These are phyloP conservation scores for Populus deltoides DNA, from an alignment of 345 rosid genomes.

Conservation along the genomic window DNA sequence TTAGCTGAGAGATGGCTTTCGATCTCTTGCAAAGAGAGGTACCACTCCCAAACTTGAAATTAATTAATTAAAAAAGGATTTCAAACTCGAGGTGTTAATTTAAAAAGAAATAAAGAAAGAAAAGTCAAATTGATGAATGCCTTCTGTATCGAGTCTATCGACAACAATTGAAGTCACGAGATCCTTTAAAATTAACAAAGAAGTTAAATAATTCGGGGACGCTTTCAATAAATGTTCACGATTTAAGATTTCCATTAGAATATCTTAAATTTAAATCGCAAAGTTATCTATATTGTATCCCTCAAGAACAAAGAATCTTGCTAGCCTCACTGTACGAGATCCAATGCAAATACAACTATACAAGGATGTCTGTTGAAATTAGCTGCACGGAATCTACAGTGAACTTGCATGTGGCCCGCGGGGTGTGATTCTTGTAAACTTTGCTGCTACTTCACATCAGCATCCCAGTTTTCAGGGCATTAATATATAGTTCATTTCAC, in stretches of 20 bases:
- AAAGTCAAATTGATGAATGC: no score
- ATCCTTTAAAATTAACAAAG: not conserved
- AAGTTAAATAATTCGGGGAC: not conserved
- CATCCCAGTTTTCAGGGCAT: slow-evolving; percentile 4
- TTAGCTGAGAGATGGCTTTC: no score
- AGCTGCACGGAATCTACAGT: not conserved
- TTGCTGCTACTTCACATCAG: slow-evolving; percentile 6
- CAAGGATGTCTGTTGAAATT: not conserved
- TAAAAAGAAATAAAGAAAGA: no score
- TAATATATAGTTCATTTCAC: not conserved
- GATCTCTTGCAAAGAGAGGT: no score
- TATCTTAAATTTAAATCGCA: no score
- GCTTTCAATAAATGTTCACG: not conserved
- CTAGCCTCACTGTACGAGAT: slow-evolving; percentile 2
- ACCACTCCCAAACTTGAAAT: no score
- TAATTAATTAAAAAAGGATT: no score
- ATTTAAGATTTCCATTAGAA: no score
- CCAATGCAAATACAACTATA: not conserved
- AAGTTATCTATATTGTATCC: no score
- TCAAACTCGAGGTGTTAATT: no score
- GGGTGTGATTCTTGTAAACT: not conserved
- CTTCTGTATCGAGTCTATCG: no score
- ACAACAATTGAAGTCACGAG: not conserved
- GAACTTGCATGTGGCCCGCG: slow-evolving; percentile 15
- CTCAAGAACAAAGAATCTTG: not conserved